phyloP scores from a whole-genome alignment of 176 grass and related monocot genomes.

The Triticum turgidum region DNA sequence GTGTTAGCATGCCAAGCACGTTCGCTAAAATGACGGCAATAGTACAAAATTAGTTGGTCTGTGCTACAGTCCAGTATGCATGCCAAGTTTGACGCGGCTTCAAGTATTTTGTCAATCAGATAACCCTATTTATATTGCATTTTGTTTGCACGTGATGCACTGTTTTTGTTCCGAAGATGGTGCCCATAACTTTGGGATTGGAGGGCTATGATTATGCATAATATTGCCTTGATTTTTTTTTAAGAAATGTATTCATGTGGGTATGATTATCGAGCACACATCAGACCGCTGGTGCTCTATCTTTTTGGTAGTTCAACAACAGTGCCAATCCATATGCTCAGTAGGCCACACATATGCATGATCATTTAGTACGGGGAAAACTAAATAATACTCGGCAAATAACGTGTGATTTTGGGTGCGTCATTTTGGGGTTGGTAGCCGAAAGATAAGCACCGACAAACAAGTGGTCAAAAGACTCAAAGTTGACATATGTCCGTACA shows the following conservation, averaged over 20 bases:
- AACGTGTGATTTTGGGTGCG: too few relatives aligned
- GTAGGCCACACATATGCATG: too few relatives aligned
- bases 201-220: background rate
- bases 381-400: too few relatives aligned
- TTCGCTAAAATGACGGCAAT: background rate
- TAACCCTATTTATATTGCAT: background rate
- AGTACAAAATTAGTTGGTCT: background rate
- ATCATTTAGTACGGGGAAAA: too few relatives aligned
- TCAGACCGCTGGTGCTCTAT: too few relatives aligned
- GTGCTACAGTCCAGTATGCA: background rate
- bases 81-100: slow-evolving; percentile 27
- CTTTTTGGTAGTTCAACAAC: background rate
- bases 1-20: background rate
- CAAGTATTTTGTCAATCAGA: background rate
- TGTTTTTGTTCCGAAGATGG: background rate
- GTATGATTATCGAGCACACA: background rate
- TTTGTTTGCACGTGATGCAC: slow-evolving; percentile 22
- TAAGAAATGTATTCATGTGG: background rate
- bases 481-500: too few relatives aligned
- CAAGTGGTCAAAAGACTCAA: too few relatives aligned
- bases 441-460: too few relatives aligned
- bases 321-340: background rate
- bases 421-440: too few relatives aligned
- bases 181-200: background rate
- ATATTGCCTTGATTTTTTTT: background rate